Evolutionary conservation across 306 rosid genomes (phyloP).

Genomic region (Urtica urens): DNA sequence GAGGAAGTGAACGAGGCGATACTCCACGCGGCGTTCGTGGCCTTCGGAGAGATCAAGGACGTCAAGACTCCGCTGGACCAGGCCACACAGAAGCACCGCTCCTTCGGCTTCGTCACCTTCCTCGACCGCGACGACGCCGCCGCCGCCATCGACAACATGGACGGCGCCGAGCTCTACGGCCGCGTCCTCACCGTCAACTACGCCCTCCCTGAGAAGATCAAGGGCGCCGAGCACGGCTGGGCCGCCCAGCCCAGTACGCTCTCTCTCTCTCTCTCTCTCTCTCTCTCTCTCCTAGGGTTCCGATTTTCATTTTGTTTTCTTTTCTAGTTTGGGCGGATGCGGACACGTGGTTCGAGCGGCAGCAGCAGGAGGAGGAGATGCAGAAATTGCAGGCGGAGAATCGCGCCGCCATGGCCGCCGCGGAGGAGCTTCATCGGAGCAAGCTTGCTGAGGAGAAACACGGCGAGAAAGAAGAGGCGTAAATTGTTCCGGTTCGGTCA

Average conservation of each 20-base stretch:
- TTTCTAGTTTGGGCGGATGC: constrained; percentile 94
- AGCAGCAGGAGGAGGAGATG: constrained; percentile 98
- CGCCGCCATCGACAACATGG: constrained; percentile 97
- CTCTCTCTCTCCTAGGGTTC: background rate
- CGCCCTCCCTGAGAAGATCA: constrained; percentile 76
- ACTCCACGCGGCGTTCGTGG: constrained; percentile 79
- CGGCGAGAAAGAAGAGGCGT: constrained; percentile 76
- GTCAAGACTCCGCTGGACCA: constrained; percentile 89
- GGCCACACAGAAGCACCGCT: constrained; percentile 95
- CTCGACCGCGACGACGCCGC: constrained; percentile 84
- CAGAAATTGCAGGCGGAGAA: constrained; percentile 66
- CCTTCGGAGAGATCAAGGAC: constrained; percentile 90
- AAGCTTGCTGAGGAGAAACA: constrained; percentile 59
- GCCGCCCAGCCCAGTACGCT: constrained; percentile 83
- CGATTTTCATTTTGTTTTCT: background rate
- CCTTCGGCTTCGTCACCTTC: constrained; percentile 92
- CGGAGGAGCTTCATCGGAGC: constrained; percentile 77
- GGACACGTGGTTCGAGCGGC: constrained; percentile 96
- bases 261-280: background rate
- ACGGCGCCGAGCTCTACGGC: constrained; percentile 93
- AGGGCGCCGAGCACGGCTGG: constrained; percentile 99
- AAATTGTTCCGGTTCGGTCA: no score
- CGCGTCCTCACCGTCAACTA: constrained; percentile 94
- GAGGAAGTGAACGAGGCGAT: constrained; percentile 86
- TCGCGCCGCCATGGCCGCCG: constrained; percentile 75